Conservation (phyloP, 768 basidiomycete species). For the Neoboletus brunneissimus region DNA sequence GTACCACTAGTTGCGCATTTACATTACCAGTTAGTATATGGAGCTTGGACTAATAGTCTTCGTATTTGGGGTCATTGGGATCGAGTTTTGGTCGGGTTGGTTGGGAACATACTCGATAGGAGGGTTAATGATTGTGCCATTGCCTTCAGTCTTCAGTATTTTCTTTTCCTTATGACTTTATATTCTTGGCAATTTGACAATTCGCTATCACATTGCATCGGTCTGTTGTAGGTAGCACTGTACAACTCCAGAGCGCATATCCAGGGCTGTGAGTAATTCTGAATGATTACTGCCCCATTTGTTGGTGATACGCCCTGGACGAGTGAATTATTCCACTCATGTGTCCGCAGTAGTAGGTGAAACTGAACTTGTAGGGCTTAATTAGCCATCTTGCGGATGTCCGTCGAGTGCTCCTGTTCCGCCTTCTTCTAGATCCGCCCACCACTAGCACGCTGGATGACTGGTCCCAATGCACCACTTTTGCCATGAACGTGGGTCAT, state of each 20-base stretch:
- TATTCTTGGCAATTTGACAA: conserved; percentile 30
- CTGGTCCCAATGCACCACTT: background rate
- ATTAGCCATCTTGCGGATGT: conserved; percentile 5
- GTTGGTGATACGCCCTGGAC: conserved; percentile 5
- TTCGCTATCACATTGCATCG: conserved; percentile 30
- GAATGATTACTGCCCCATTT: background rate
- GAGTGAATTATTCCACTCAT: background rate
- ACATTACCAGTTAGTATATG: conserved; percentile 35
- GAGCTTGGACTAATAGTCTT: conserved; percentile 32
- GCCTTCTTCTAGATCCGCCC: conserved; percentile 21
- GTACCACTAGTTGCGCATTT: conserved; percentile 35
- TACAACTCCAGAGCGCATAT: conserved; percentile 10
- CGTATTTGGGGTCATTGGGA: conserved; percentile 26
- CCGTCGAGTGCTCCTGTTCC: conserved; percentile 13
- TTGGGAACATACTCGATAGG: conserved; percentile 29
- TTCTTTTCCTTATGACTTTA: conserved; percentile 25
- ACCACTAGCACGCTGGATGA: conserved; percentile 2
- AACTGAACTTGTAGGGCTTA: background rate
- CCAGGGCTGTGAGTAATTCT: background rate
- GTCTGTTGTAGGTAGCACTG: conserved; percentile 30
- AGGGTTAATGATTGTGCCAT: conserved; percentile 33
- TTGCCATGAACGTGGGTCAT: conserved; percentile 4
- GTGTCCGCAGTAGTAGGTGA: background rate
- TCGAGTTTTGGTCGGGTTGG: conserved; percentile 30
- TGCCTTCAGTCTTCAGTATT: conserved; percentile 10